Evolutionary conservation across 2,329 filamentous ascomycete genomes (phyloP), one percentile per base, ranked within the genome.

Genomic region (Claviceps monticola): DNA sequence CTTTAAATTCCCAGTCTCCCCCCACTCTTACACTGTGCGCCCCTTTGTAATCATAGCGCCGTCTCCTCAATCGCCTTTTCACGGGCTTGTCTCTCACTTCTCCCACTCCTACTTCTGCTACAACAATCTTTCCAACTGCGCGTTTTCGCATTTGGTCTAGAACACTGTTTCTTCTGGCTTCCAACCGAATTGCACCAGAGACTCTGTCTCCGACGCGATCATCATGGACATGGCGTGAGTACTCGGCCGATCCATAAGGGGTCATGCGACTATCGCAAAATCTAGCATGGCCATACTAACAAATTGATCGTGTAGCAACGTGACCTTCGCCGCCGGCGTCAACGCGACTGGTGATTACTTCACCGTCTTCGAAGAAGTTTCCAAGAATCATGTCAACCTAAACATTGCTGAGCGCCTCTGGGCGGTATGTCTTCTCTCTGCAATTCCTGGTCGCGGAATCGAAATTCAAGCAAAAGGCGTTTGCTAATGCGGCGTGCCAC

Each of bases 321-420:
- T 74, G 59, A 80, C 76, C 54, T 60, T 66, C 53, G 64, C 72
- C 54, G 66, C 67, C 55, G 66, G 67, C 56, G 66, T 76, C 51
- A 74, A 72, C 67, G 68, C 73, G 57, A 70, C 72, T 45, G 66
- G 71, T 55, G 71, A 72, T 59, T 80, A 80, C 64, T 68, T 78
- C 42, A 71, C 68, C 58, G 77, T 83, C 56, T 75, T 80, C 62
- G 77, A 82, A 57, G 78, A 83, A 64, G 74, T 84, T 21, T 73
- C 77, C 63, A 81, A 82, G 65, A 77, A 80, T 76, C 93, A 95
- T 78, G 79, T 94, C 53, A 80, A 89, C 59, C 82, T 98, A 64
- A 96, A 88, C 70, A 76, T 88, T 57, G 73, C 83, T 63, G 93
- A 98, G 76, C 83, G 84, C 64, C 75, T 95, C 59, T 98, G 93